These are phyloP conservation scores for Cicer judaicum DNA, from an alignment of 306 rosid species.

Conservation along the genomic window DNA sequence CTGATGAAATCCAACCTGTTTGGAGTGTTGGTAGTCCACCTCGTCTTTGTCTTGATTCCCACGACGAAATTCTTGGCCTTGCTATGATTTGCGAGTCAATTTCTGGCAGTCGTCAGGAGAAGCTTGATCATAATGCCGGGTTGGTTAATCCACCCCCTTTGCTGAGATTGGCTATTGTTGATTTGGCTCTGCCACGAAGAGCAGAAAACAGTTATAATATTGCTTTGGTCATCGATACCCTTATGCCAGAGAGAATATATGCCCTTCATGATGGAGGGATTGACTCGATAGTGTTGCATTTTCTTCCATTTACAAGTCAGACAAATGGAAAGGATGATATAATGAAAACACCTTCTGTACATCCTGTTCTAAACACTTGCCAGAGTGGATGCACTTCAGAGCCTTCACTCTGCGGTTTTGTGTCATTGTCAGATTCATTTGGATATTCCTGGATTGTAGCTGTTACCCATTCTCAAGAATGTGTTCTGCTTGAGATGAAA, in stretches of 20 bases:
- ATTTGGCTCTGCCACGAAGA: constrained; percentile 80
- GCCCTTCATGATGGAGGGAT: constrained; percentile 90
- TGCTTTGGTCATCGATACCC: constrained; percentile 74
- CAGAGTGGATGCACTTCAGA: constrained; percentile 69
- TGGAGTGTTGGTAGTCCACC: constrained; percentile 83
- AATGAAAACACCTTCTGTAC: constrained; percentile 88
- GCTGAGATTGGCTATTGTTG: constrained; percentile 87
- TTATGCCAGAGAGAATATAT: constrained; percentile 83
- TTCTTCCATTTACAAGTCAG: constrained; percentile 95
- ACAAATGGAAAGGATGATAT: constrained; percentile 69
- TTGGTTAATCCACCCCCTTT: constrained; percentile 82
- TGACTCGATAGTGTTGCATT: constrained; percentile 93
- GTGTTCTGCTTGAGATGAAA: constrained; percentile 86
- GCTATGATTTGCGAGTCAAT: constrained; percentile 94
- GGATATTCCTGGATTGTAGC: constrained; percentile 97
- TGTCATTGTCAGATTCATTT: constrained; percentile 89
- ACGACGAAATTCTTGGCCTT: constrained; percentile 73
- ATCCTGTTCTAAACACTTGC: constrained; percentile 86
- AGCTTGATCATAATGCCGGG: constrained; percentile 79
- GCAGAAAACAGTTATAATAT: constrained; percentile 62
- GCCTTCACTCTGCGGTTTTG: constrained; percentile 76
- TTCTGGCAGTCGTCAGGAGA: constrained; percentile 48
- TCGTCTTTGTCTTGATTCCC: constrained; percentile 76
- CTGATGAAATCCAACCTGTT: constrained; percentile 95
- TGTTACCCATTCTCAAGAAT: constrained; percentile 70